phyloP scores from a whole-genome alignment of 2,329 filamentous ascomycete genomes.

The Colletotrichum kahawae region DNA sequence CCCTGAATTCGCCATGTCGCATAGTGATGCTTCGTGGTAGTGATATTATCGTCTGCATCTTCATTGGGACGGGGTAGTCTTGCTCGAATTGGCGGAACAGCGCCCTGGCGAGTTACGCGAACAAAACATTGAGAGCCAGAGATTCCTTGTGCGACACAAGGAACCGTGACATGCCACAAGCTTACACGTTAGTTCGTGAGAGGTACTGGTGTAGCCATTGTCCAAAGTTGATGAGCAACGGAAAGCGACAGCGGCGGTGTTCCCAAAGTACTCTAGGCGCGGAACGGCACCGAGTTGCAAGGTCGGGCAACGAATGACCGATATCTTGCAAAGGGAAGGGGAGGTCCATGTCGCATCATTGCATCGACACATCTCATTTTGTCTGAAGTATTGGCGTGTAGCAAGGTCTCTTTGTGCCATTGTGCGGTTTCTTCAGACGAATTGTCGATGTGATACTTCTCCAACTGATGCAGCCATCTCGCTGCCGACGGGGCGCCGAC shows the following conservation, averaged over 20 bases:
- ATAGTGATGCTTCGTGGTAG: background rate
- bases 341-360: background rate
- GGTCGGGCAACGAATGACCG: background rate
- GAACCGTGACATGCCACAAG: background rate
- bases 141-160: background rate
- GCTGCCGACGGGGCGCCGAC: background rate
- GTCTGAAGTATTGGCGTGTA: background rate
- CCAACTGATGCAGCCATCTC: background rate
- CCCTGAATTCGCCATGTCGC: background rate
- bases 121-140: background rate
- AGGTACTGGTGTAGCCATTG: background rate
- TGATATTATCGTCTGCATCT: background rate
- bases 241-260: background rate
- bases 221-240: background rate
- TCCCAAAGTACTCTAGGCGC: background rate
- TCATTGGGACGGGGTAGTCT: background rate
- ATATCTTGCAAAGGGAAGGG: background rate
- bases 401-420: background rate
- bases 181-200: background rate
- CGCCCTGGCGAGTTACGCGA: background rate
- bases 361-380: background rate
- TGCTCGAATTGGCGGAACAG: background rate
- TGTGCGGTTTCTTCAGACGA: background rate
- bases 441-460: background rate
- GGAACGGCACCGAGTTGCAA: background rate